Conservation (phyloP, 1,139 yeast species). For the Yarrowia galli region DNA sequence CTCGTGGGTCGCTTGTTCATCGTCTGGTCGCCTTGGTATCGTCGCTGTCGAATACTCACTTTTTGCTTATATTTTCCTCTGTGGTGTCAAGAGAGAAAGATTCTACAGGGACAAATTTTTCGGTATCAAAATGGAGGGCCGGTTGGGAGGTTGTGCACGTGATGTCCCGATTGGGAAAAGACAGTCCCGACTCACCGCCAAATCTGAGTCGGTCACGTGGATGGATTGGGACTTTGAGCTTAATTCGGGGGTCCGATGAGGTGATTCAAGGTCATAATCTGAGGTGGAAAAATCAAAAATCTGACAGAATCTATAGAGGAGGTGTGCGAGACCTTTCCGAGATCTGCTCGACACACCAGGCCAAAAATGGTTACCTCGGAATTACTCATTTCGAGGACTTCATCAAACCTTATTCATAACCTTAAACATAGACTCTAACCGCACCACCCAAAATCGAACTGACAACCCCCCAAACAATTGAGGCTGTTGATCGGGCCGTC, state of each 20-base stretch:
- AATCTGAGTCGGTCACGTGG: constrained; percentile 25
- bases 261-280: background rate
- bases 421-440: background rate
- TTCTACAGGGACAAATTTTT: constrained; percentile 35
- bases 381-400: no score
- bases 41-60: constrained; percentile 29
- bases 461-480: background rate
- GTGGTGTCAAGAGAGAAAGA: constrained; percentile 39
- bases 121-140: constrained; percentile 33
- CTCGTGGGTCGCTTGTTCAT: background rate
- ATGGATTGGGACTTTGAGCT: background rate
- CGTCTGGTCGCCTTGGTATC: background rate
- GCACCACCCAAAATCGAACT: background rate
- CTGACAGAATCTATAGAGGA: no score
- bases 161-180: constrained; percentile 37
- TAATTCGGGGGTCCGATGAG: background rate
- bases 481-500: background rate
- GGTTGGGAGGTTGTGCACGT: constrained; percentile 33
- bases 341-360: no score
- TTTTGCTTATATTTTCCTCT: constrained; percentile 38
- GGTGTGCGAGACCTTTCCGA: no score
- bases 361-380: no score
- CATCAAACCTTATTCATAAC: no score
- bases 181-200: constrained; percentile 26
- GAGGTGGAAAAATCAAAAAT: background rate